Evolutionary conservation across 495 filamentous ascomycete genomes (phyloP), one percentile per base, ranked within the genome.

Genomic region (Filosporella fistucella): DNA sequence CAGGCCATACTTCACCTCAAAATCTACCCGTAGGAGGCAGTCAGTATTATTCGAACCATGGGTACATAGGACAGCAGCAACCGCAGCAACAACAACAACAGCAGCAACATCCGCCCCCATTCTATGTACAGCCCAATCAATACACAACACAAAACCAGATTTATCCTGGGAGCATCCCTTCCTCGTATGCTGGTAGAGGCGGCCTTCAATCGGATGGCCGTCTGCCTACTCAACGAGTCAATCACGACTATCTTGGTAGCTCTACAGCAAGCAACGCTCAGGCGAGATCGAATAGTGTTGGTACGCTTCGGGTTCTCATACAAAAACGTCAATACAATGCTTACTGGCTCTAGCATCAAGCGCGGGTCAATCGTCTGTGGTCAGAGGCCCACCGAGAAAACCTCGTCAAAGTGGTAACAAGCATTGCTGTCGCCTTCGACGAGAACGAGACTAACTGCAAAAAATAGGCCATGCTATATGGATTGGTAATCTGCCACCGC

Each of bases 401-500:
- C 91, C 91, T 21, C 56, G 56, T 22, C 56, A 56, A 48, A 59
- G 45, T 49, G 56, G 56, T 59, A 47, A 47, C 48, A n/a, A n/a
- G n/a, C n/a, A 7, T 10, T 14, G 21, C 2, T 45, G 25, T 34
- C 30, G 39, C 28, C 13, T 23, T 39, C 36, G 3, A 21, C 20
- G 17, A 20, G 6, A 39, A 17, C 17, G 20, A 18, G 10, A 17
- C 34, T 37, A 43, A 45, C 33, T 24, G 20, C 4, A n/a, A 12
- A 24, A 46, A n/a, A 4, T 24, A 76, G 93, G 93, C 2, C 87
- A 96, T 64, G 91, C 93, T 3, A 80, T 98, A 20, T 98, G 93
- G 93, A 89, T 96, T 18, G 93, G 93, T 20, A 98, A 98, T 64
- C 72, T 98, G 0, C 91, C 93, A 5, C 85, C 88, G 0, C 83